Percentiles rank a stretch among this genome's conserved stretches.
Evolutionary conservation across 225 moss, liverwort and hornwort genomes (phyloP).

Genomic region (Antitrichia curtipendula): DNA sequence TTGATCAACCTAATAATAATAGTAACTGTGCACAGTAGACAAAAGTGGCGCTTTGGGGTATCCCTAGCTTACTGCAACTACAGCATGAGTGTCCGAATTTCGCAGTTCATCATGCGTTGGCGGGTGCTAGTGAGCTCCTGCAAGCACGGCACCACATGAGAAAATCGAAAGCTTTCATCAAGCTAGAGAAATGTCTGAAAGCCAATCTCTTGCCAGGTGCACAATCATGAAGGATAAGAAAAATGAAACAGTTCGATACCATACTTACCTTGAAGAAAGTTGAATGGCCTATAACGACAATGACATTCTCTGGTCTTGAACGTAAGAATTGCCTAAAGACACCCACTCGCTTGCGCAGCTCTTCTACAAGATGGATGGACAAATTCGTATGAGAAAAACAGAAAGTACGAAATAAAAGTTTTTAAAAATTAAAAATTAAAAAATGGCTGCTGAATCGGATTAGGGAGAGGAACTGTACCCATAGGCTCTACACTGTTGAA

Average conservation of each 20-base stretch:
- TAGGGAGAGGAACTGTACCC: slow-evolving; percentile 15
- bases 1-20: background rate
- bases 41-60: background rate
- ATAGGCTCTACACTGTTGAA: slow-evolving; percentile 38
- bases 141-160: background rate
- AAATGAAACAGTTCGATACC: background rate
- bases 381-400: background rate
- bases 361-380: background rate
- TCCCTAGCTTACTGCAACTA: background rate
- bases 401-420: background rate
- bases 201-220: background rate
- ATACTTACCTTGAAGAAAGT: slow-evolving; percentile 42
- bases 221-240: background rate
- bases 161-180: background rate
- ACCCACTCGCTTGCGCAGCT: slow-evolving; percentile 49
- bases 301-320: slow-evolving; percentile 25
- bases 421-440: too few relatives aligned
- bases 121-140: slow-evolving; percentile 43
- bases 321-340: slow-evolving; percentile 35
- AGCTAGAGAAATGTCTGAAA: background rate
- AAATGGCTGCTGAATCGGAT: background rate
- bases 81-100: slow-evolving; percentile 29
- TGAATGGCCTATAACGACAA: slow-evolving; percentile 46
- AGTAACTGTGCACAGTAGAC: background rate
- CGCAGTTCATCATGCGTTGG: slow-evolving; percentile 50